Conservation (phyloP, 2,329 filamentous ascomycete genomes). For the Sporothrix pallida region DNA sequence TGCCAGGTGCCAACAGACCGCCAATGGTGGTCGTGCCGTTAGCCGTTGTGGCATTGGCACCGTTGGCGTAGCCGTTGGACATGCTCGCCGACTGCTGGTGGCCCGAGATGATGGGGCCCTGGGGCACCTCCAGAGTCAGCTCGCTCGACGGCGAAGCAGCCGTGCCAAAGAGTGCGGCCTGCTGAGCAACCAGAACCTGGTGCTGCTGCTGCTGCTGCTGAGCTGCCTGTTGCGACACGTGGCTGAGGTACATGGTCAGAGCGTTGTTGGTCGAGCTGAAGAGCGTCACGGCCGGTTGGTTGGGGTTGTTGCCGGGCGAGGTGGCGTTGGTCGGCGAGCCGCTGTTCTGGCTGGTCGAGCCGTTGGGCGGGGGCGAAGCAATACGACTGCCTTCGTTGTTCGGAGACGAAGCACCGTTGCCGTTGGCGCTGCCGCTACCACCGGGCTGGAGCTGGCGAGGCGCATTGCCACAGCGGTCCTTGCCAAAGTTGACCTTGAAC, state of each 20-base stretch:
- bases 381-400: conserved; percentile 65
- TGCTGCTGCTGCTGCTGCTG: conserved; percentile 77
- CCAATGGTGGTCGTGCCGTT: conserved; percentile 72
- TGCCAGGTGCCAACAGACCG: conserved; percentile 75
- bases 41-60: conserved; percentile 51
- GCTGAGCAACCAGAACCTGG: conserved; percentile 73
- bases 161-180: conserved; percentile 80
- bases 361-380: conserved; percentile 64
- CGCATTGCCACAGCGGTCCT: conserved; percentile 96
- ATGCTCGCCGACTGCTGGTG: conserved; percentile 71
- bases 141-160: conserved; percentile 66
- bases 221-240: conserved; percentile 74
- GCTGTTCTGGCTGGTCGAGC: conserved; percentile 61
- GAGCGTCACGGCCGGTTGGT: conserved; percentile 66
- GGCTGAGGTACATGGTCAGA: conserved; percentile 89
- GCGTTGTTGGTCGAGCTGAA: conserved; percentile 87
- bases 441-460: conserved; percentile 76
- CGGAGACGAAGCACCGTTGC: conserved; percentile 58
- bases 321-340: conserved; percentile 59
- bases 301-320: conserved; percentile 46
- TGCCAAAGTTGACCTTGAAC: conserved; percentile 99
- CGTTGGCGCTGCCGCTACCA: not conserved
- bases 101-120: conserved; percentile 61
- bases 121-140: conserved; percentile 63
- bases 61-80: conserved; percentile 61